Conservation (phyloP, 441 rosid genomes). For the Aleurites moluccanus region DNA sequence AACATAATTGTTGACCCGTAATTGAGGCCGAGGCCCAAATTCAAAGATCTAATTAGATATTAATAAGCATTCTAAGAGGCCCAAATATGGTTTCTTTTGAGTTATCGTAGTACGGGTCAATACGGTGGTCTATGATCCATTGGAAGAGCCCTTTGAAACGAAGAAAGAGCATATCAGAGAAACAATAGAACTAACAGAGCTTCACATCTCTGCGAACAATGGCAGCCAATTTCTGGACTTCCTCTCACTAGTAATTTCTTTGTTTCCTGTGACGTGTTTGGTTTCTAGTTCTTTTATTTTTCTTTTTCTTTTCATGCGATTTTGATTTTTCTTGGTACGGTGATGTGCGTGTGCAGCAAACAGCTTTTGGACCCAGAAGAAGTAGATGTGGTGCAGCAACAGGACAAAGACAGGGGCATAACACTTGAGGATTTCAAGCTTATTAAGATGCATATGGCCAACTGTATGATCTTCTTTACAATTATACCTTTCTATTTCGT, state of each 20-base stretch:
- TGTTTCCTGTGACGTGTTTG: not conserved
- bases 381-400: slow-evolving; percentile 60
- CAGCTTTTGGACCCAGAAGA: slow-evolving; percentile 81
- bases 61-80: too few relatives aligned
- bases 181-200: not conserved
- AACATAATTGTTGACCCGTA: too few relatives aligned
- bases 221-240: slow-evolving; percentile 94
- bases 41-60: too few relatives aligned
- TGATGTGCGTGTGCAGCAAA: slow-evolving; percentile 39
- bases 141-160: not conserved
- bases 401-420: slow-evolving; percentile 74
- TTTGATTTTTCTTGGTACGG: not conserved
- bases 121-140: too few relatives aligned
- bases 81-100: too few relatives aligned
- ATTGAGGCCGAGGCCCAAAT: too few relatives aligned
- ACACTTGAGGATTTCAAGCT: slow-evolving; percentile 77
- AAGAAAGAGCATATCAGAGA: not conserved
- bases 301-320: too few relatives aligned
- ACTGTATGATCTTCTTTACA: slow-evolving; percentile 39
- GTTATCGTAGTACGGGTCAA: too few relatives aligned
- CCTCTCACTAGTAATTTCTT: slow-evolving; percentile 60
- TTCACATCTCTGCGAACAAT: slow-evolving; percentile 27
- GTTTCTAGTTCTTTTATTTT: slow-evolving; percentile 9
- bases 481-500: not conserved
- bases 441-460: slow-evolving; percentile 77